Conservation (phyloP, 2,329 filamentous ascomycete genomes). For the Cytospora piceicola region DNA sequence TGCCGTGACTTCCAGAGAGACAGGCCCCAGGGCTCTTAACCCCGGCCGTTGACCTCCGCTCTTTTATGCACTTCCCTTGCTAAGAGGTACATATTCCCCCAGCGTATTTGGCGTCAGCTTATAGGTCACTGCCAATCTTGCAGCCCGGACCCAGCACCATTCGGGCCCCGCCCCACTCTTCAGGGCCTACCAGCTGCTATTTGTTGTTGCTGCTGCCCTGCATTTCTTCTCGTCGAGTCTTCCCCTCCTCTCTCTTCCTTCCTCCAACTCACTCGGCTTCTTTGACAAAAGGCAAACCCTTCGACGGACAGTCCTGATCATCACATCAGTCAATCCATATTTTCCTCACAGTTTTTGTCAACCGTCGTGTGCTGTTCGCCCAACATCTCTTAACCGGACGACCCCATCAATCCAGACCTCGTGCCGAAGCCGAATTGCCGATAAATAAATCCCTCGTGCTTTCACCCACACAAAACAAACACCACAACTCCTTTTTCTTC, state of each 20-base stretch:
- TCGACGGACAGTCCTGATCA: conserved; percentile 21
- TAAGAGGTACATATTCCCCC: background rate
- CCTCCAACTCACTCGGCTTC: conserved; percentile 30
- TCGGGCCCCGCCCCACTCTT: conserved; percentile 14
- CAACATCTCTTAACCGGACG: conserved; percentile 9
- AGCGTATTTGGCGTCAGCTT: background rate
- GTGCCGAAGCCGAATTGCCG: conserved; percentile 26
- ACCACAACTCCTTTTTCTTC: background rate
- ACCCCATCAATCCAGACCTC: conserved; percentile 11
- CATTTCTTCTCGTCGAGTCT: conserved; percentile 8
- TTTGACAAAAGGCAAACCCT: conserved; percentile 20
- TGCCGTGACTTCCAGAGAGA: background rate
- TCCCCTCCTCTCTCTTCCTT: conserved; percentile 11
- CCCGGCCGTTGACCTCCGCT: conserved; percentile 1
- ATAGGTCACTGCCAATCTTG: conserved; percentile 26
- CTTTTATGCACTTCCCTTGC: background rate
- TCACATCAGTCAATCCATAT: conserved; percentile 18
- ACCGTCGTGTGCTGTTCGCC: conserved; percentile 31
- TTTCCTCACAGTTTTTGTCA: conserved; percentile 28
- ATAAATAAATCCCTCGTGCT: conserved; percentile 25
- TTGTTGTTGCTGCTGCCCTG: conserved; percentile 29
- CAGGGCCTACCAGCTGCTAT: conserved; percentile 22
- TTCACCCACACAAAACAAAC: background rate
- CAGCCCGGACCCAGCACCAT: conserved; percentile 12
- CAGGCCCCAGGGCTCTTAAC: background rate